A percentile compares a stretch with the other conserved stretches of the same genome.
Conservation (phyloP, 176 grass and related monocot genomes). For the Leersia perrieri region DNA sequence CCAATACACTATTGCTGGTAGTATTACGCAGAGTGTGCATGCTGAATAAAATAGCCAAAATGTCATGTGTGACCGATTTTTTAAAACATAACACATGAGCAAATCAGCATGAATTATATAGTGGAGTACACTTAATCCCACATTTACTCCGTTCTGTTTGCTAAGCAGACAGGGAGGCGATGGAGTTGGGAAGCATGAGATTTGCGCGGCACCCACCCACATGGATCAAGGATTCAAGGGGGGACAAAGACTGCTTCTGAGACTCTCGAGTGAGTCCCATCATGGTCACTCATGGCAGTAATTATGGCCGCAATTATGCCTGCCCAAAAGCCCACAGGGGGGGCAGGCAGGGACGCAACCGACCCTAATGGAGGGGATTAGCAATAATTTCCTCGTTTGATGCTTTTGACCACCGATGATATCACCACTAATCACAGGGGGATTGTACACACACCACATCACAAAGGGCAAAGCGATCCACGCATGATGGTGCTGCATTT, state of each 20-base stretch:
- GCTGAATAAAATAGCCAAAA: not conserved
- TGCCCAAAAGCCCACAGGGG: slow-evolving; percentile 19
- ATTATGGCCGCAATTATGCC: slow-evolving; percentile 48
- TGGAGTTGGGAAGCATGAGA: slow-evolving; percentile 18
- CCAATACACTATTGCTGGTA: not conserved
- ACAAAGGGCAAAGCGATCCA: not conserved
- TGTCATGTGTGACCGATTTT: not conserved
- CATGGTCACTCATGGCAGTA: slow-evolving; percentile 43
- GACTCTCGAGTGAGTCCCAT: slow-evolving; percentile 38
- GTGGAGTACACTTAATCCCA: not conserved
- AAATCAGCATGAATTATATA: slow-evolving; percentile 1
- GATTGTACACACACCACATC: not conserved
- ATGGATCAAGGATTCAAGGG: not conserved
- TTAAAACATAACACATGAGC: not conserved
- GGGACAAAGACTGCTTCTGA: slow-evolving; percentile 25
- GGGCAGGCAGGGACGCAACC: not conserved
- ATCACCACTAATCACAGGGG: slow-evolving; percentile 27
- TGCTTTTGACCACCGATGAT: slow-evolving; percentile 8
- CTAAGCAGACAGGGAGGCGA: not conserved
- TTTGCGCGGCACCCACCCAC: slow-evolving; percentile 35
- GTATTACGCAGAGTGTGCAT: not conserved
- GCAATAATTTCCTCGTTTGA: slow-evolving; percentile 45
- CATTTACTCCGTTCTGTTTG: not conserved
- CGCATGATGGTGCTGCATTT: slow-evolving; percentile 27
- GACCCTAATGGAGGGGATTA: slow-evolving; percentile 20